Percentiles rank a stretch among this genome's conserved stretches.
Evolutionary conservation across 2,329 filamentous ascomycete genomes (phyloP).

Genomic region (Biscogniauxia sp.): DNA sequence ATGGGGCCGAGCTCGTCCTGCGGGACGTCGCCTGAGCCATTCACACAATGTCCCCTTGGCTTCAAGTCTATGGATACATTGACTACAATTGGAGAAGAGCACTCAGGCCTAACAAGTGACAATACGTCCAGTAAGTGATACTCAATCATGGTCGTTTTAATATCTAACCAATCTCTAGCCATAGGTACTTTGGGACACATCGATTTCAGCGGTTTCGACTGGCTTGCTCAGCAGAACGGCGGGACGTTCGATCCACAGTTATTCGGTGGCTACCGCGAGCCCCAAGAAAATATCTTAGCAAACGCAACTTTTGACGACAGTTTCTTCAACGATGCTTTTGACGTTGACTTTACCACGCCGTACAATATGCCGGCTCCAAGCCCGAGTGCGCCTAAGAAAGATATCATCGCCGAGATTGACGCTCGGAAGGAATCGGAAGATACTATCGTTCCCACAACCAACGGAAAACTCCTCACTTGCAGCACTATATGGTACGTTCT

Average conservation of each 20-base stretch:
- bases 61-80: constrained; percentile 62
- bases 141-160: constrained; percentile 7
- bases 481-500: constrained; percentile 84
- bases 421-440: constrained; percentile 67
- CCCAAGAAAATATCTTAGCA: constrained; percentile 74
- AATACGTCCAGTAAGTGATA: constrained; percentile 45
- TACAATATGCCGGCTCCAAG: constrained; percentile 64
- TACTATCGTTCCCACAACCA: constrained; percentile 59
- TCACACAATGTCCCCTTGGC: constrained; percentile 66
- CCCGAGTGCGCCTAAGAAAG: constrained; percentile 47
- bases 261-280: constrained; percentile 89
- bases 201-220: constrained; percentile 62
- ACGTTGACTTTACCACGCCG: constrained; percentile 76
- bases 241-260: constrained; percentile 88
- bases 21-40: constrained; percentile 75
- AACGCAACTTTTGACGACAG: constrained; percentile 68
- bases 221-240: constrained; percentile 75
- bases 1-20: constrained; percentile 63
- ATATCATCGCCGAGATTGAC: constrained; percentile 76
- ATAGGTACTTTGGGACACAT: constrained; percentile 41
- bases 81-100: constrained; percentile 66
- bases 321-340: constrained; percentile 74
- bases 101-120: constrained; percentile 41
- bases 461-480: constrained; percentile 71
- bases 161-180: constrained; percentile 27